Conservation (phyloP, 164 flowering plant species). For the Stephania cephalantha region DNA sequence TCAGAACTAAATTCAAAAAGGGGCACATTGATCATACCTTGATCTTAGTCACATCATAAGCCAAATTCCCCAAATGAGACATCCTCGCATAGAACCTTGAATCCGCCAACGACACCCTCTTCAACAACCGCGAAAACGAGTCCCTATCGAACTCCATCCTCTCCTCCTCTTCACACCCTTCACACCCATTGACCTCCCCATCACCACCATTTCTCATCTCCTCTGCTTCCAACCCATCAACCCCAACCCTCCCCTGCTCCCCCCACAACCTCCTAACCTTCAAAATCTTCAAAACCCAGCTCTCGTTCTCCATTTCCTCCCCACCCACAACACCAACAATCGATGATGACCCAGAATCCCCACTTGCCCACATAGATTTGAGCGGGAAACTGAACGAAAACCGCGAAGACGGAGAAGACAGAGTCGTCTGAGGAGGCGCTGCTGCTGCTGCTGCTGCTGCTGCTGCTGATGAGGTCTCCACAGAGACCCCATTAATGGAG, state of each 20-base stretch:
- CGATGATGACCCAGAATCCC: conserved; percentile 11
- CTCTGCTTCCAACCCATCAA: conserved; percentile 2
- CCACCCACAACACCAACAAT: conserved; percentile 1
- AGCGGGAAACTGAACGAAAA: conserved; percentile 52
- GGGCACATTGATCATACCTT: conserved; percentile 43
- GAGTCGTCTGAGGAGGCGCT: conserved; percentile 15
- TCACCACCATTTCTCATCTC: neutral
- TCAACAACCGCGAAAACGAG: conserved; percentile 70
- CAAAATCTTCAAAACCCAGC: conserved; percentile 76
- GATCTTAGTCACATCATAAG: conserved; percentile 67
- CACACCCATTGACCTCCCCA: conserved; percentile 2
- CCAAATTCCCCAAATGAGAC: conserved; percentile 79
- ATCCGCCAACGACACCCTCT: conserved; percentile 63
- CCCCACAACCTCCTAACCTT: conserved; percentile 47
- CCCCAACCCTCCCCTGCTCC: conserved; percentile 16
- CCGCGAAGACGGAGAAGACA: conserved; percentile 37
- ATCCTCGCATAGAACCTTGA: conserved; percentile 69
- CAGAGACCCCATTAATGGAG: conserved; percentile 19
- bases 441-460: conserved; percentile 7
- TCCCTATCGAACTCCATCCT: conserved; percentile 46
- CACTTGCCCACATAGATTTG: conserved; percentile 45
- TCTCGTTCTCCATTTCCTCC: conserved; percentile 23
- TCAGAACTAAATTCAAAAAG: neutral
- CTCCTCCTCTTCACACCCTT: conserved; percentile 21
- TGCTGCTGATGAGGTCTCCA: conserved; percentile 17